phyloP scores from a whole-genome alignment of 768 basidiomycete genomes.

The Russula emetica region DNA sequence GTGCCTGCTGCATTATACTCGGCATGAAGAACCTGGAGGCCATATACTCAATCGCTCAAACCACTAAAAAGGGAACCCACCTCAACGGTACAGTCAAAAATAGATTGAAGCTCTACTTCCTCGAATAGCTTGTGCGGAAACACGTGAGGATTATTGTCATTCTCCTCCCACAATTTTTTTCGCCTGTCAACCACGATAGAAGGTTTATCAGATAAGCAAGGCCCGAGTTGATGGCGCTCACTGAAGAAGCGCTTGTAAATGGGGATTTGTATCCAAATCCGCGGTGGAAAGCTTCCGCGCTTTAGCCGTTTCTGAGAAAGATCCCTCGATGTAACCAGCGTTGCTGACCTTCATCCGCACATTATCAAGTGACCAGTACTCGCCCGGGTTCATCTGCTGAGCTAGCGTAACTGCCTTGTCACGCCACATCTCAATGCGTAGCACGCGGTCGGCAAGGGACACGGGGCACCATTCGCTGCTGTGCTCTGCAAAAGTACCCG shows the following conservation, averaged over 20 bases:
- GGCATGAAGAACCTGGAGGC: constrained; percentile 21
- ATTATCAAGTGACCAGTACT: constrained; percentile 26
- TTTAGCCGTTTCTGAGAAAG: constrained; percentile 22
- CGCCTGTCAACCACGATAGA: constrained; percentile 15
- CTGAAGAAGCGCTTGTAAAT: constrained; percentile 22
- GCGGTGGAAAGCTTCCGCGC: constrained; percentile 20
- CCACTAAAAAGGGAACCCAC: not conserved
- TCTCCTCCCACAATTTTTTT: constrained; percentile 27
- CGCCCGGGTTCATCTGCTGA: constrained; percentile 27
- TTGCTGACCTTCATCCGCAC: constrained; percentile 24
- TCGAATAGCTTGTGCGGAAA: constrained; percentile 25
- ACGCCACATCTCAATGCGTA: constrained; percentile 29
- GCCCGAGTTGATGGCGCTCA: not conserved
- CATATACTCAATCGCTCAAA: not conserved
- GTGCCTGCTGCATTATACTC: constrained; percentile 15
- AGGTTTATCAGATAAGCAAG: not conserved
- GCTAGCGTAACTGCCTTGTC: constrained; percentile 19
- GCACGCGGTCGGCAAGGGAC: constrained; percentile 21
- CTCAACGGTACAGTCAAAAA: constrained; percentile 28
- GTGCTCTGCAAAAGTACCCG: constrained; percentile 11
- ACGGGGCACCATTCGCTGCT: constrained; percentile 24
- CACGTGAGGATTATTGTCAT: constrained; percentile 22
- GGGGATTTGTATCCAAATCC: constrained; percentile 10
- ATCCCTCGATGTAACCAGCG: constrained; percentile 22
- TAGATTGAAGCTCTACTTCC: constrained; percentile 14